Conservation (phyloP, 2,329 filamentous ascomycete genomes). For the Arthrobotrys entomopaga region DNA sequence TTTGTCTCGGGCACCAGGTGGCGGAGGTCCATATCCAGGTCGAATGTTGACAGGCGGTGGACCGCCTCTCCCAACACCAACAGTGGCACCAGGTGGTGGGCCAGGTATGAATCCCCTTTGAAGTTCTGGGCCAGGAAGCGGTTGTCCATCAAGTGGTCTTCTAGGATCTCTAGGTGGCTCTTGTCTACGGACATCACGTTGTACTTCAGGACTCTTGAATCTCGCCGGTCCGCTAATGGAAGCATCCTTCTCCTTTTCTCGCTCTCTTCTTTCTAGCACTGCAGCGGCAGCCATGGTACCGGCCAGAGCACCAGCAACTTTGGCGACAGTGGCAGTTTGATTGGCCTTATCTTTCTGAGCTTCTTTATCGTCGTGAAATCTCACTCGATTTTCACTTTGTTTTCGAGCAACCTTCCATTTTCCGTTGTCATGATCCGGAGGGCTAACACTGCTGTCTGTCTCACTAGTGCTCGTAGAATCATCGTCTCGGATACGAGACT, state of each 20-base stretch:
- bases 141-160: slow-evolving; percentile 16
- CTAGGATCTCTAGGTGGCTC: slow-evolving; percentile 24
- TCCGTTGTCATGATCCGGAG: slow-evolving; percentile 10
- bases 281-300: slow-evolving; percentile 18
- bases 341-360: slow-evolving; percentile 26
- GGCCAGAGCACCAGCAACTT: slow-evolving; percentile 19
- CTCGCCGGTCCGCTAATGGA: not conserved
- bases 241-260: slow-evolving; percentile 27
- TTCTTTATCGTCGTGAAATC: slow-evolving; percentile 43
- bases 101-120: slow-evolving; percentile 43
- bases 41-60: slow-evolving; percentile 12
- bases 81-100: slow-evolving; percentile 11
- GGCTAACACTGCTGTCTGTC: slow-evolving; percentile 48
- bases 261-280: slow-evolving; percentile 31
- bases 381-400: slow-evolving; percentile 18
- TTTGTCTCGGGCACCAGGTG: slow-evolving; percentile 15
- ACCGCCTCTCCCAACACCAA: slow-evolving; percentile 28
- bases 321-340: slow-evolving; percentile 17
- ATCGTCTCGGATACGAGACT: slow-evolving; percentile 7
- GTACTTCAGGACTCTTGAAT: slow-evolving; percentile 39
- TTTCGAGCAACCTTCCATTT: slow-evolving; percentile 16
- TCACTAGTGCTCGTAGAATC: slow-evolving; percentile 38
- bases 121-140: slow-evolving; percentile 35
- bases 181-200: slow-evolving; percentile 18
- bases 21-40: slow-evolving; percentile 29